These are phyloP conservation scores for Mycena latifolia DNA, from an alignment of 768 basidiomycete species.

Conservation along the genomic window DNA sequence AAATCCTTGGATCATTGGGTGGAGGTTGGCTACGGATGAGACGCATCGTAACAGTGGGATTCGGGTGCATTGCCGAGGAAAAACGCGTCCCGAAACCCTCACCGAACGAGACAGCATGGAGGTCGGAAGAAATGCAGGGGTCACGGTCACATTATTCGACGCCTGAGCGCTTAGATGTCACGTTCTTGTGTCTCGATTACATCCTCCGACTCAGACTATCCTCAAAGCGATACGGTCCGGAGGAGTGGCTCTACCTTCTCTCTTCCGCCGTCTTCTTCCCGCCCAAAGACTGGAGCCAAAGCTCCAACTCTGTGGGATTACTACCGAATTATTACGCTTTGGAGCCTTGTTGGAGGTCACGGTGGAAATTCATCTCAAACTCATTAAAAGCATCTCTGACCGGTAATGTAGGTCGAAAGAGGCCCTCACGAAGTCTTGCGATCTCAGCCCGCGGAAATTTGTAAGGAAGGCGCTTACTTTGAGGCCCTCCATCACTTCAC, in stretches of 20 bases:
- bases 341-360: too few relatives aligned
- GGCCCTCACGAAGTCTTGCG: not conserved
- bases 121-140: not conserved
- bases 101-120: conserved; percentile 23
- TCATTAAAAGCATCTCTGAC: conserved; percentile 12
- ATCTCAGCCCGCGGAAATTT: not conserved
- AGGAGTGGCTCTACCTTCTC: too few relatives aligned
- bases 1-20: conserved; percentile 48
- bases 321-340: too few relatives aligned
- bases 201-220: too few relatives aligned
- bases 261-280: too few relatives aligned
- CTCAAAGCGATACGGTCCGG: too few relatives aligned
- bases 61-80: not conserved
- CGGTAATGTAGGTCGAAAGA: not conserved
- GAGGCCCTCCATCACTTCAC: conserved; percentile 21
- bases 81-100: conserved; percentile 18
- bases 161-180: too few relatives aligned
- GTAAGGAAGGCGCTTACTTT: conserved; percentile 11
- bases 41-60: not conserved
- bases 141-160: too few relatives aligned
- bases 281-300: too few relatives aligned
- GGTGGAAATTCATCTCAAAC: conserved; percentile 8
- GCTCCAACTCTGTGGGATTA: too few relatives aligned
- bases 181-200: too few relatives aligned
- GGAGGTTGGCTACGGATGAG: conserved; percentile 28